Base-by-base conservation (phyloP, 139 green algal species). In the Coelastrella sp. region DNA sequence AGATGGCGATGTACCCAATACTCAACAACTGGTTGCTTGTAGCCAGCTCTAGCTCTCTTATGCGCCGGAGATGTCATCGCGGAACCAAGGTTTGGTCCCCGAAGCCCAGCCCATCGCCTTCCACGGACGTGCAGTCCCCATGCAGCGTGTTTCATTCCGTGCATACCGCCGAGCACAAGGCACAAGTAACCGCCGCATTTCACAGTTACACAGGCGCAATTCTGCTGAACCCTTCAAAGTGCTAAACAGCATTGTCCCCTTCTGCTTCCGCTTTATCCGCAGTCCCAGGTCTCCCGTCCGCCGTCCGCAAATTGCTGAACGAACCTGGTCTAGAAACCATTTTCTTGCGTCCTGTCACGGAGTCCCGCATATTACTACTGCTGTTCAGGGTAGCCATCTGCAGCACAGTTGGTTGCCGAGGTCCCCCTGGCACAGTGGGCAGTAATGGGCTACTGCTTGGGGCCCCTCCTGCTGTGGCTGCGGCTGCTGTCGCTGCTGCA, bases 371-470 rank as follows among this genome's bases (percentile, higher is more conserved):
- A 75, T 75, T 86, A 65, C 58, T 59, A 59, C 80, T 86, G 59
- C 80, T 57, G 23, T 60, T 86, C 57, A 75, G 14, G 10, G 80
- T 86, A 4, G 59, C 80, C 80, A 86, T 86, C 80, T 86, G 80
- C 59, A 86, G 59, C 59, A 85, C n/a, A 61, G 57, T 73, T 11
- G 79, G 79, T 64, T n/a, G 57, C 56, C 57, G 20, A 23, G 79
- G 19, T 5, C 56, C 79, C 10, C 79, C 79, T 6, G 79, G 56
- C 22, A 57, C 80, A 3, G 59, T n/a, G 16, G 32, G 58, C 59
- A 13, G 59, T 32, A 74, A n/a, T 4, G 58, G 58, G n/a, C 58
- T 71, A 14, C 16, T 58, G 8, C 58, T 86, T 54, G 59, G 59
- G 1, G 10, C 60, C 16, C 56, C 79, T 19, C 17, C 79, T 54